These are phyloP conservation scores for Tinospora cordifolia DNA, from an alignment of 164 flowering plant genomes.

Conservation along the genomic window DNA sequence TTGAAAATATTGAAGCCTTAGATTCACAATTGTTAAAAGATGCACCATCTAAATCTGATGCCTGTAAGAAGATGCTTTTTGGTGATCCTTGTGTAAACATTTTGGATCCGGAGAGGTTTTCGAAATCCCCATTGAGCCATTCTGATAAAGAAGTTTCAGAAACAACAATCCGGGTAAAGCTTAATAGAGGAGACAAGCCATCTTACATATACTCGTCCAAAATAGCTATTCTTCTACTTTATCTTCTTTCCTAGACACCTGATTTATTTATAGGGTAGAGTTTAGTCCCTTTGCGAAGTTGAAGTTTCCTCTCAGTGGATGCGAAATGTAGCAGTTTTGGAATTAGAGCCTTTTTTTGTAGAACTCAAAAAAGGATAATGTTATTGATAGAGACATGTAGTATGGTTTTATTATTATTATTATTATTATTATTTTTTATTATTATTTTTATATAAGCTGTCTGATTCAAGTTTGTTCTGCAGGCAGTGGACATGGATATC, in stretches of 20 bases:
- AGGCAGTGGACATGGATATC: conserved; percentile 17
- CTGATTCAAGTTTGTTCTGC: conserved; percentile 19
- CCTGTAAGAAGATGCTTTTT: conserved; percentile 13
- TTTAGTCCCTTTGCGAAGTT: neutral
- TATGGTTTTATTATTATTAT: neutral
- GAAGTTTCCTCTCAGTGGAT: neutral
- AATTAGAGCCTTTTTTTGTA: neutral
- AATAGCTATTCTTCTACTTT: neutral
- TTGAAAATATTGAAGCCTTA: conserved; percentile 5
- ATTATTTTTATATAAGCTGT: neutral
- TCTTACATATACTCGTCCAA: neutral
- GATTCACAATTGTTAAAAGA: conserved; percentile 8
- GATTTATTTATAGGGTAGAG: neutral
- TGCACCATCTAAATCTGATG: conserved; percentile 12
- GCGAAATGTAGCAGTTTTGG: neutral
- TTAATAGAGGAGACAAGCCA: neutral
- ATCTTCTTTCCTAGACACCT: neutral
- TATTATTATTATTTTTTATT: too few relatives aligned
- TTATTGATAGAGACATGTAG: neutral
- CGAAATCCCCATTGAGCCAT: conserved; percentile 8
- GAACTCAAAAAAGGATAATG: neutral
- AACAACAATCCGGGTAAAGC: conserved; percentile 24
- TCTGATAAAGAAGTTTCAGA: conserved; percentile 8
- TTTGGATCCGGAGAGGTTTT: conserved; percentile 1
- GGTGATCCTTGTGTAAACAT: conserved; percentile 10